A percentile compares a stretch with the other conserved stretches of the same genome.
phyloP scores from a whole-genome alignment of 768 basidiomycete genomes.

The Cantharellus cinnabarinus region DNA sequence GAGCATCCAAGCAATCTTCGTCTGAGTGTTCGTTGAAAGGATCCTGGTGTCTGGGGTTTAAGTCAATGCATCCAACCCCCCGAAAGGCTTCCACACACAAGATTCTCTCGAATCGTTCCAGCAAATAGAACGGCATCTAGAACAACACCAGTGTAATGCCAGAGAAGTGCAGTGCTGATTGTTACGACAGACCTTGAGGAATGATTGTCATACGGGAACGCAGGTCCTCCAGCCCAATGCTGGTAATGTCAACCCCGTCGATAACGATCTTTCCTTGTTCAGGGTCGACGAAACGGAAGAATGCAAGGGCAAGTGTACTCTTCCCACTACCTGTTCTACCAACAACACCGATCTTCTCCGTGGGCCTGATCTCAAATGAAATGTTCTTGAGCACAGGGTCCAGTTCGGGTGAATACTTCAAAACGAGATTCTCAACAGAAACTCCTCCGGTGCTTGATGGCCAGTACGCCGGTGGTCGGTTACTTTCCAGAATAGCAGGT shows the following conservation, averaged over 20 bases:
- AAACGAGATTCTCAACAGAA: conserved; percentile 15
- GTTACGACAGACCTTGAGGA: conserved; percentile 14
- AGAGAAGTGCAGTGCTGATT: conserved; percentile 7
- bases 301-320: conserved; percentile 17
- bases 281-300: conserved; percentile 23
- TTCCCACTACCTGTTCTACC: conserved; percentile 11
- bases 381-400: conserved; percentile 19
- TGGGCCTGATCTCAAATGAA: conserved; percentile 14
- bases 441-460: conserved; percentile 10
- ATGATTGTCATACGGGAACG: conserved; percentile 16
- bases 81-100: neutral
- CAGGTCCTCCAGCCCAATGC: conserved; percentile 14
- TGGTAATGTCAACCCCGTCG: conserved; percentile 24
- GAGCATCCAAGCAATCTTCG: conserved; percentile 44
- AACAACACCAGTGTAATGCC: neutral
- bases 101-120: conserved; percentile 11
- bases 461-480: conserved; percentile 18
- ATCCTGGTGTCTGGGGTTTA: conserved; percentile 13
- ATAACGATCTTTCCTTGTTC: conserved; percentile 18
- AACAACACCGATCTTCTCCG: conserved; percentile 5
- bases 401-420: conserved; percentile 13
- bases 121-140: conserved; percentile 17
- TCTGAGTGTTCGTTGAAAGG: conserved; percentile 18
- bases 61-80: conserved; percentile 3
- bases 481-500: conserved; percentile 16